A percentile compares a stretch with the other conserved stretches of the same genome.
phyloP scores from a whole-genome alignment of 2,329 filamentous ascomycete species.

The Hymenoscyphus occultus region DNA sequence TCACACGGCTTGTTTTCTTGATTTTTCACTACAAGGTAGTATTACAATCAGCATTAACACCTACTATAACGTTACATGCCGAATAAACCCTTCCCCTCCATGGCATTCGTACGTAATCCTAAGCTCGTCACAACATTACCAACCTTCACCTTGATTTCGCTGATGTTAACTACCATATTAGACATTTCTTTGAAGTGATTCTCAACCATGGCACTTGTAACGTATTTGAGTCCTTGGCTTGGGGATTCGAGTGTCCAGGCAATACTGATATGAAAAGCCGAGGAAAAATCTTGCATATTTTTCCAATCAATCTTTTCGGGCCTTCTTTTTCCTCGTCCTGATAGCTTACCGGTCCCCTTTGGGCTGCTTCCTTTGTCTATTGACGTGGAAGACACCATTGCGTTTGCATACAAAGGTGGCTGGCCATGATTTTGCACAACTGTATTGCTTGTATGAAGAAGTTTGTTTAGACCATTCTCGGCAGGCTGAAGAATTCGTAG shows the following conservation, averaged over 20 bases:
- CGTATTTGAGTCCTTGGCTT: conserved; percentile 41
- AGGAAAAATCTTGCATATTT: conserved; percentile 42
- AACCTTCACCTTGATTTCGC: conserved; percentile 69
- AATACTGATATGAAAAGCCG: conserved; percentile 82
- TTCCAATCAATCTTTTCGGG: conserved; percentile 25
- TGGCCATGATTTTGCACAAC: conserved; percentile 60
- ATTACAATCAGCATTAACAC: not conserved
- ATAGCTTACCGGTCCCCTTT: not conserved
- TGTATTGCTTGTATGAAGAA: conserved; percentile 67
- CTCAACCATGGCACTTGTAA: conserved; percentile 34
- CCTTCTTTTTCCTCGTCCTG: not conserved
- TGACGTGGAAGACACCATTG: not conserved
- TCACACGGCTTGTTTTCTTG: not conserved
- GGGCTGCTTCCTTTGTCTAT: not conserved
- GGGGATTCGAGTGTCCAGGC: conserved; percentile 72
- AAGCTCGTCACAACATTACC: conserved; percentile 64
- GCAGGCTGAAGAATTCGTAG: conserved; percentile 53
- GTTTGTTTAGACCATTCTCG: conserved; percentile 54
- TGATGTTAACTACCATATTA: conserved; percentile 51
- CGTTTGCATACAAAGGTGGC: conserved; percentile 62
- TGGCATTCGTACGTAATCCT: conserved; percentile 34
- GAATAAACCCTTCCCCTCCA: conserved; percentile 27
- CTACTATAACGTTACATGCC: conserved; percentile 19
- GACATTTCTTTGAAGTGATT: conserved; percentile 23
- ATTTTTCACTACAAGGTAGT: not conserved